Evolutionary conservation across 345 rosid genomes (phyloP).

Genomic region (Eucalyptus pauciflora): DNA sequence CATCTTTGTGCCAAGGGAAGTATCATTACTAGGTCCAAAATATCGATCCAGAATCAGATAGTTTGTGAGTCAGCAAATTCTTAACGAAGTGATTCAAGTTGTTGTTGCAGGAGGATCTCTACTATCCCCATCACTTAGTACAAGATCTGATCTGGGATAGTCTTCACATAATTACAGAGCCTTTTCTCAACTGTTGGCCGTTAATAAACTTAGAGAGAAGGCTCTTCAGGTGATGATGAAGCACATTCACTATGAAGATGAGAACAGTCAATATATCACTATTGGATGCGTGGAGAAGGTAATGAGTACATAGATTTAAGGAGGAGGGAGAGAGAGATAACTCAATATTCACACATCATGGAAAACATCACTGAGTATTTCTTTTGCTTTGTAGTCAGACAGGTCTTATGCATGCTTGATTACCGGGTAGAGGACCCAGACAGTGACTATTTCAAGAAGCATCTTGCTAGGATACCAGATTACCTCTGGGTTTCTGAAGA

Average conservation of each 20-base stretch:
- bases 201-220: constrained; percentile 8
- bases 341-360: background rate
- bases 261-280: constrained; percentile 18
- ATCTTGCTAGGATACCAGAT: constrained; percentile 39
- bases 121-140: constrained; percentile 21
- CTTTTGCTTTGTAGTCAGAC: background rate
- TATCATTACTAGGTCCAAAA: background rate
- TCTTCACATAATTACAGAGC: constrained; percentile 13
- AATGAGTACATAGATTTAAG: no score
- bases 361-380: background rate
- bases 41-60: background rate
- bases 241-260: constrained; percentile 27
- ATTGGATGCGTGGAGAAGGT: constrained; percentile 28
- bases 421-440: constrained; percentile 61
- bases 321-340: background rate
- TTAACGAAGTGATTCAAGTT: background rate
- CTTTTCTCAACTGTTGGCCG: constrained; percentile 31
- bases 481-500: constrained; percentile 59
- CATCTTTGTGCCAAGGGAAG: constrained; percentile 9
- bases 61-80: background rate
- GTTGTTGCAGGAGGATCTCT: constrained; percentile 19
- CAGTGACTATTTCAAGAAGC: constrained; percentile 34
- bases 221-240: constrained; percentile 14
- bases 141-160: constrained; percentile 28
- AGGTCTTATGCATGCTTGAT: constrained; percentile 40